Evolutionary conservation across 1,139 yeast genomes (phyloP).

Genomic region (Ashbya aceris): DNA sequence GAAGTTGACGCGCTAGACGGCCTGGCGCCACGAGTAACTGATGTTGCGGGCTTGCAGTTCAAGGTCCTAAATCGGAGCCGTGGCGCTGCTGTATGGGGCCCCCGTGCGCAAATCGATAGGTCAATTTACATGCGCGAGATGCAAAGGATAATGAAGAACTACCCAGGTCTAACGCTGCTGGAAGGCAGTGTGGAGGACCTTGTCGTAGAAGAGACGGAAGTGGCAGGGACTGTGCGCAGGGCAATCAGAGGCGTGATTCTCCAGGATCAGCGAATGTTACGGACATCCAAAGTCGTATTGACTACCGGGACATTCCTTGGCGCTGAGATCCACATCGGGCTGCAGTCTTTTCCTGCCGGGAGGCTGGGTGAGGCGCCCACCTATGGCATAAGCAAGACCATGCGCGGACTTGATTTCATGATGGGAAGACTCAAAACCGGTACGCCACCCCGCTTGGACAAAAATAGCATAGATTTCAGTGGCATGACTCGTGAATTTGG

Average conservation of each 20-base stretch:
- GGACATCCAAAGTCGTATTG: constrained; percentile 63
- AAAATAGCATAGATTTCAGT: constrained; percentile 58
- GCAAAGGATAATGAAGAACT: constrained; percentile 57
- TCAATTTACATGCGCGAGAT: constrained; percentile 67
- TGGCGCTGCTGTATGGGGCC: constrained; percentile 99
- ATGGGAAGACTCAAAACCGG: constrained; percentile 93
- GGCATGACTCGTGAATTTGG: constrained; percentile 61
- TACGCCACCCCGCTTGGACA: constrained; percentile 84
- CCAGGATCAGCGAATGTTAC: constrained; percentile 53
- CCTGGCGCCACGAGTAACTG: constrained; percentile 74
- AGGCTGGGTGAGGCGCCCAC: constrained; percentile 91
- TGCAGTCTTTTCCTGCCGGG: constrained; percentile 75
- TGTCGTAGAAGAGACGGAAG: constrained; percentile 44
- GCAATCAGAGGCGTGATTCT: constrained; percentile 61
- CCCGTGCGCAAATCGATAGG: constrained; percentile 93
- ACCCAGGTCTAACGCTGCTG: constrained; percentile 42
- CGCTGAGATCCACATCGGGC: constrained; percentile 90
- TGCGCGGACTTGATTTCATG: constrained; percentile 66
- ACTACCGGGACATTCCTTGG: constrained; percentile 95
- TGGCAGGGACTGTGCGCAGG: constrained; percentile 35
- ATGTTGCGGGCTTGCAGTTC: constrained; percentile 87
- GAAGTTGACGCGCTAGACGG: constrained; percentile 98
- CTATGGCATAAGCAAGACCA: constrained; percentile 75
- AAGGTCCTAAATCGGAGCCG: constrained; percentile 77
- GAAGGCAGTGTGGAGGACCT: constrained; percentile 82